phyloP scores from a whole-genome alignment of 345 rosid species.

The Eucalyptus lansdowneana region DNA sequence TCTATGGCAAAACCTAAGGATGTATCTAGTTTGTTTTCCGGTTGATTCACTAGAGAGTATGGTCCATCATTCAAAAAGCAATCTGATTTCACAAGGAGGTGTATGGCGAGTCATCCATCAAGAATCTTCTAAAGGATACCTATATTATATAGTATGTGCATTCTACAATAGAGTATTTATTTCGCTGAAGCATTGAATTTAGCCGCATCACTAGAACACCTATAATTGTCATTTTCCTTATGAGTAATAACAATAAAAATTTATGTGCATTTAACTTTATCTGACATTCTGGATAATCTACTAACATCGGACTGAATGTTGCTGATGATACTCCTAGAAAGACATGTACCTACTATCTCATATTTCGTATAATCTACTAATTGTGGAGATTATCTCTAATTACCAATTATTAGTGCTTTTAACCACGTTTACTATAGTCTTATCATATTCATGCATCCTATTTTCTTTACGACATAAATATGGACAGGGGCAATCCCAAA shows the following conservation, averaged over 20 bases:
- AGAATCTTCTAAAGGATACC: not conserved
- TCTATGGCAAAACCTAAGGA: not conserved
- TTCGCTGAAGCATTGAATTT: not conserved
- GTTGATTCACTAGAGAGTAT: not conserved
- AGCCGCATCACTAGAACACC: not conserved
- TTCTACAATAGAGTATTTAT: not conserved
- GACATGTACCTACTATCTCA: not conserved
- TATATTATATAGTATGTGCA: not conserved
- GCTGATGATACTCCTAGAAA: not conserved
- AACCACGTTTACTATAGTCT: not conserved
- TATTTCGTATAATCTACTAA: not conserved
- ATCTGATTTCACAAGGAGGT: not conserved
- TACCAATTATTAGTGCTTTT: not conserved
- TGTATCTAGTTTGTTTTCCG: not conserved
- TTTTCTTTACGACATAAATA: not conserved
- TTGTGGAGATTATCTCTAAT: not conserved
- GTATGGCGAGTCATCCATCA: not conserved
- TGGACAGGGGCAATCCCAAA: not conserved
- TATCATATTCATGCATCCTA: not conserved
- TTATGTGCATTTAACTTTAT: not conserved
- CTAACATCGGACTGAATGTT: not conserved
- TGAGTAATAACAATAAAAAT: not conserved
- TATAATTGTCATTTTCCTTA: not conserved
- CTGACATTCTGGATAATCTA: not conserved
- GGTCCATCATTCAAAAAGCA: not conserved